Base-by-base conservation (phyloP, 306 rosid genomes). In the Vigna nakashimae region DNA sequence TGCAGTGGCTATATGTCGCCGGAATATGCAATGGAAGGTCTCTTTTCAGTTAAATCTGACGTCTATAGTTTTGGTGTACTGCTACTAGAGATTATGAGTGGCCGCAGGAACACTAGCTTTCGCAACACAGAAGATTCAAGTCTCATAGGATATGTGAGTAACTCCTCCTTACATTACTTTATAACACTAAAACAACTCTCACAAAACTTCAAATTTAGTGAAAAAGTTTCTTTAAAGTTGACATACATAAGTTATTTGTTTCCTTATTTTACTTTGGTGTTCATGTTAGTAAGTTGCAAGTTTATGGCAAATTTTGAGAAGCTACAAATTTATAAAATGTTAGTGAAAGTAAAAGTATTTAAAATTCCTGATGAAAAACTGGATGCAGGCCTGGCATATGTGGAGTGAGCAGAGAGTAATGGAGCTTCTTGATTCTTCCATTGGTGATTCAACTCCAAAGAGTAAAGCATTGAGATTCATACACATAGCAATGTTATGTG, bases 351-450 rank as follows among this genome's bases (percentile, higher is more conserved):
- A 26, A 26, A 26, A 26, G 28, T 26, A 26, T 0, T 26, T 26
- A 26, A 26, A 26, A 26, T 26, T 26, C 2, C 28, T 26, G 2
- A 17, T 65, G 3, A 30, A 30, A 70, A 18, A 60, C 69, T 69
- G 65, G 59, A 71, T 87, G 79, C 79, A 90, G 95, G 90, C 89
- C 0, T 92, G 93, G 93, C 71, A 85, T 75, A 90, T 88, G 10
- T 92, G 91, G 93, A 87, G 78, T 59, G 90, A 88, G 51, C 75
- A 85, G 42, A 83, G 57, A 77, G 75, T 82, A 52, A 71, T 69
- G 16, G 95, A 92, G 48, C 87, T 92, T 53, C 77, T 92, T 7
- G 97, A 92, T 79, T 85, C 89, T 18, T 92, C 84, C 1, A 84
- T 90, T 36, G 77, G 55, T 0, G 90, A 84, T 49, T 74, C 88